Evolutionary conservation across 306 rosid species (phyloP).

Genomic region (Cajanus cajan): DNA sequence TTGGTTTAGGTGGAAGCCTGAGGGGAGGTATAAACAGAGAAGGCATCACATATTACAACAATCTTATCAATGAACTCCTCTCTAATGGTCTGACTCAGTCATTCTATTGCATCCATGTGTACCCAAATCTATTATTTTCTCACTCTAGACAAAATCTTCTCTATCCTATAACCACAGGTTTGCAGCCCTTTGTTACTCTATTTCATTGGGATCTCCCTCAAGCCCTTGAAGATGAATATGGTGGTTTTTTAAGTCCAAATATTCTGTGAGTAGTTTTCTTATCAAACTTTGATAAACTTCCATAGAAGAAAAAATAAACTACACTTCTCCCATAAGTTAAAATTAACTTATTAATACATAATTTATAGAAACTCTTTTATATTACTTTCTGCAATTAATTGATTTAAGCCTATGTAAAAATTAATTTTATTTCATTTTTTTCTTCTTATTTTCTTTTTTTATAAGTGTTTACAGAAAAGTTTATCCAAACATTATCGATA

Average conservation of each 20-base stretch:
- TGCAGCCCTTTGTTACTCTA: constrained; percentile 50
- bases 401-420: too few species aligned
- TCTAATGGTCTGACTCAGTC: constrained; percentile 36
- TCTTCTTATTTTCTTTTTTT: too few species aligned
- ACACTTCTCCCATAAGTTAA: too few species aligned
- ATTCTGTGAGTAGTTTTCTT: constrained; percentile 42
- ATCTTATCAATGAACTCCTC: constrained; percentile 51
- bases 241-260: constrained; percentile 50
- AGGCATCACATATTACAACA: constrained; percentile 57
- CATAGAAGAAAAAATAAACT: too few species aligned
- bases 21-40: constrained; percentile 46
- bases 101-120: neutral
- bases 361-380: too few species aligned
- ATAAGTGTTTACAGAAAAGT: too few species aligned
- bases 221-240: constrained; percentile 52
- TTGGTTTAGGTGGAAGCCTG: constrained; percentile 46
- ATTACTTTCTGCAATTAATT: too few species aligned
- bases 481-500: neutral
- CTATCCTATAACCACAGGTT: constrained; percentile 24
- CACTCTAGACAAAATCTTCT: neutral
- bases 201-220: constrained; percentile 67
- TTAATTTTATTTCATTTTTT: too few species aligned
- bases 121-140: neutral
- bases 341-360: too few species aligned
- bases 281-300: neutral